Base-by-base conservation (phyloP, 805 yeast genomes). In the Wickerhamomyces ciferrii region DNA sequence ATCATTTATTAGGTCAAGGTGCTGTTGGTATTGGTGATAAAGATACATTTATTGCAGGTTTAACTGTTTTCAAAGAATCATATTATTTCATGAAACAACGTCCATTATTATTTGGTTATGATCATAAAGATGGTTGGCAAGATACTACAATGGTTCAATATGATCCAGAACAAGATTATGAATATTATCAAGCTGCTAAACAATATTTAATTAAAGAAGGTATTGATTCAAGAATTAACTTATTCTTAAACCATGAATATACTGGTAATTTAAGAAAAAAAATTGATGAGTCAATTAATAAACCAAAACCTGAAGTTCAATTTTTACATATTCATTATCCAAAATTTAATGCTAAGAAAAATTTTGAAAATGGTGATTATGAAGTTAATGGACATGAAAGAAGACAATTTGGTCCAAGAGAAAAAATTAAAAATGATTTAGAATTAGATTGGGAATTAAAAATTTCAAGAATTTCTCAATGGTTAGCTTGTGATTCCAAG, bases 1-100 rank as follows among this genome's bases (percentile, higher is more conserved):
- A 84, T 58, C 87, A 85, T 21, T 63, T 85, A 42, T 66, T 85
- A 51, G 79, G 87, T 0, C 94, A 85, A 62, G 88, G 88, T 11
- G 75, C 80, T 35, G 86, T 88, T 2, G 92, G 91, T 17, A 85
- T 84, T 61, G 91, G 91, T 46, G 92, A 85, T 59, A 84, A 84
- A 58, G 91, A 85, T 52, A 83, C 91, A 0, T 84, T 84, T 57
- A 76, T 55, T 68, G 61, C 62, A 3, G 62, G 60, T n/a, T 37
- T 57, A 31, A 56, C 60, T 5, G 55, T 56, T 2, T 56, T 57
- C 44, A 47, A 50, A 35, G 60, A 54, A 27, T 46, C 50, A 14
- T 57, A 45, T 41, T 58, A 58, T 45, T 56, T 57, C 38, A 59
- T 58, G 27, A 56, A 56, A 35, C 55, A 59, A 21, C 56, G 62